phyloP scores from a whole-genome alignment of 164 flowering plant species.

The Cinnamomum micranthum region DNA sequence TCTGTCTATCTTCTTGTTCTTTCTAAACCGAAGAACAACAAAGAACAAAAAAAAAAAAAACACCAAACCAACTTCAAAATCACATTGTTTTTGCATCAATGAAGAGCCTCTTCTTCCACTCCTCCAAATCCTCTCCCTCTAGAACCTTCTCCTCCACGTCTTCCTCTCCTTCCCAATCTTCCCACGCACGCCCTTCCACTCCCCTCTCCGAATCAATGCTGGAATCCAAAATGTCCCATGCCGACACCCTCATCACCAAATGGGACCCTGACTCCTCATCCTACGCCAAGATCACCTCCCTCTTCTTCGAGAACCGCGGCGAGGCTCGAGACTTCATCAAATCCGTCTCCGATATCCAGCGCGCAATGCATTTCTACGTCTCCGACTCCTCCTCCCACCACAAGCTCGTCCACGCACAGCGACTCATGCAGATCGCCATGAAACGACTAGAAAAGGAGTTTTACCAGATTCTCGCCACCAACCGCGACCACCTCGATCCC shows the following conservation, averaged over 20 bases:
- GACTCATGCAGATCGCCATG: conserved; percentile 59
- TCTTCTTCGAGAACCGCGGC: conserved; percentile 42
- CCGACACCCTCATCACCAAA: conserved; percentile 42
- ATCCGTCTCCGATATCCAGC: conserved; percentile 47
- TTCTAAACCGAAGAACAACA: no score
- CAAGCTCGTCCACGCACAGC: conserved; percentile 39
- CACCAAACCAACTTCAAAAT: no score
- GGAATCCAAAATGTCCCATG: conserved; percentile 36
- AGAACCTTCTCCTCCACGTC: background rate
- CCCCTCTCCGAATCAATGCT: conserved; percentile 28
- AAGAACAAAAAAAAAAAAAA: no score
- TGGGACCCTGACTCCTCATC: conserved; percentile 50
- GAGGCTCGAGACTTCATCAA: conserved; percentile 56
- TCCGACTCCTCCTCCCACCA: conserved; percentile 23
- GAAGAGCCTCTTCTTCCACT: conserved; percentile 4
- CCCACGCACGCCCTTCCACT: conserved; percentile 2
- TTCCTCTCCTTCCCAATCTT: conserved; percentile 4
- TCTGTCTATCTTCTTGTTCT: no score
- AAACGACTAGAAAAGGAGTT: conserved; percentile 65
- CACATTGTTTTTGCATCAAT: background rate
- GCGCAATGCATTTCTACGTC: conserved; percentile 50
- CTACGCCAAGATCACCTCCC: background rate
- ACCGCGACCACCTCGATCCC: conserved; percentile 59
- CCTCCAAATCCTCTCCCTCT: background rate
- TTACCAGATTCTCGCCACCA: conserved; percentile 54